A percentile compares a stretch with the other conserved stretches of the same genome.
These are phyloP conservation scores for Verbascum thapsus DNA, from an alignment of 257 asterid genomes.

Conservation along the genomic window DNA sequence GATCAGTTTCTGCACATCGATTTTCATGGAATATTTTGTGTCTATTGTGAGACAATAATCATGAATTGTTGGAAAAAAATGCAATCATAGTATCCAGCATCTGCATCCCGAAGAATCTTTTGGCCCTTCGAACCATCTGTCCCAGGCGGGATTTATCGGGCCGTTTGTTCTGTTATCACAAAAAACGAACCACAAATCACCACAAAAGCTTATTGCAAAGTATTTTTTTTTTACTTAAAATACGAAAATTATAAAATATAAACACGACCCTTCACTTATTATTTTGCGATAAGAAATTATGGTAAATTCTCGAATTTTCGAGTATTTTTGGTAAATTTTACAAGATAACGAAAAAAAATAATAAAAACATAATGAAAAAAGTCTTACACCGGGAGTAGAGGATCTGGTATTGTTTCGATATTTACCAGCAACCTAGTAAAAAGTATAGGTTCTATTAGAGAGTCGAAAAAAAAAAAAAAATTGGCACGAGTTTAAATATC, in stretches of 20 bases:
- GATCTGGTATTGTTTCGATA: conserved; percentile 76
- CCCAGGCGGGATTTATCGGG: conserved; percentile 80
- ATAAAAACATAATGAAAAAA: too few species aligned
- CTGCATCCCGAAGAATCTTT: conserved; percentile 83
- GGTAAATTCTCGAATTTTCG: too few species aligned
- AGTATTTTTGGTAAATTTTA: too few species aligned
- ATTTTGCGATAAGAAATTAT: too few species aligned
- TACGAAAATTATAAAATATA: too few species aligned
- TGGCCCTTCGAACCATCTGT: conserved; percentile 95
- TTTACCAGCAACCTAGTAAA: conserved; percentile 57
- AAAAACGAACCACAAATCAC: conserved; percentile 7
- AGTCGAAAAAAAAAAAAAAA: conserved; percentile 23
- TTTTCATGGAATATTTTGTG: conserved; percentile 18
- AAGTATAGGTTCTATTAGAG: conserved; percentile 16
- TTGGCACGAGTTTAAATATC: not conserved
- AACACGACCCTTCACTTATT: too few species aligned
- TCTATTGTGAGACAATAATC: conserved; percentile 17
- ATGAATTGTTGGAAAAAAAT: conserved; percentile 14
- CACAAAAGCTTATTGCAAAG: too few species aligned
- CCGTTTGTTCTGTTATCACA: conserved; percentile 64
- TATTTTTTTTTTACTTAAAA: too few species aligned
- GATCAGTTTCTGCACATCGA: conserved; percentile 38
- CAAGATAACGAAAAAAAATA: too few species aligned
- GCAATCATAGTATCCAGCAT: conserved; percentile 75
- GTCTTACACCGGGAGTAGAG: conserved; percentile 77